Conservation (phyloP, 352 stramenopile species). For the Nothophytophthora sp. region DNA sequence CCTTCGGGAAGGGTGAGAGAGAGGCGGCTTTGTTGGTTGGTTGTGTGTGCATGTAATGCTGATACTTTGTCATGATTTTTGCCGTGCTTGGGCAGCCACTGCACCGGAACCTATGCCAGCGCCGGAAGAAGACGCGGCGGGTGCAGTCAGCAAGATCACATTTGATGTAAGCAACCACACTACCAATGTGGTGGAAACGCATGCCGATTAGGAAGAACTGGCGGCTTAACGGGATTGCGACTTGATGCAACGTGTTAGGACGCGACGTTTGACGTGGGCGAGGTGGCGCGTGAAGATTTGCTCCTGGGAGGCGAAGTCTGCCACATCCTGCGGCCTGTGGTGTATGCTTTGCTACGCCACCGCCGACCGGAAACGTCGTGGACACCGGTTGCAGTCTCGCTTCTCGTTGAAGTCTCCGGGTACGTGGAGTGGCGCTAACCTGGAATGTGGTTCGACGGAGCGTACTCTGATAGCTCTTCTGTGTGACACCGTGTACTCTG, state of each 20-base stretch:
- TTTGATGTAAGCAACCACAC: slow-evolving; percentile 65
- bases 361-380: slow-evolving; percentile 58
- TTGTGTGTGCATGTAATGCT: too few relatives aligned
- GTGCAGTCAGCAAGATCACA: slow-evolving; percentile 42
- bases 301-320: slow-evolving; percentile 71
- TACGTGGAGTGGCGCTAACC: too few relatives aligned
- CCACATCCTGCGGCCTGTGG: slow-evolving; percentile 72
- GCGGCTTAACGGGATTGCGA: not conserved
- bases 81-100: slow-evolving; percentile 10
- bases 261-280: slow-evolving; percentile 38
- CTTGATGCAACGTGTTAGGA: slow-evolving; percentile 30
- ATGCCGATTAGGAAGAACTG: not conserved
- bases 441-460: too few relatives aligned
- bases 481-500: too few relatives aligned
- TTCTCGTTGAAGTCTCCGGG: slow-evolving; percentile 65
- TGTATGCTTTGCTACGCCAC: slow-evolving; percentile 72
- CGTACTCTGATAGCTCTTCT: too few relatives aligned
- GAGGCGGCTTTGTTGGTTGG: too few relatives aligned
- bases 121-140: slow-evolving; percentile 21
- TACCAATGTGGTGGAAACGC: not conserved
- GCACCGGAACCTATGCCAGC: slow-evolving; percentile 24
- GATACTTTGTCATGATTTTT: too few relatives aligned
- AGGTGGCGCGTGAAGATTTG: slow-evolving; percentile 39
- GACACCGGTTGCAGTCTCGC: slow-evolving; percentile 53
- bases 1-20: slow-evolving; percentile 50